A percentile compares a stretch with the other conserved stretches of the same genome.
Evolutionary conservation across 176 grass and related monocot species (phyloP).

Genomic region (Aechmea fasciata): DNA sequence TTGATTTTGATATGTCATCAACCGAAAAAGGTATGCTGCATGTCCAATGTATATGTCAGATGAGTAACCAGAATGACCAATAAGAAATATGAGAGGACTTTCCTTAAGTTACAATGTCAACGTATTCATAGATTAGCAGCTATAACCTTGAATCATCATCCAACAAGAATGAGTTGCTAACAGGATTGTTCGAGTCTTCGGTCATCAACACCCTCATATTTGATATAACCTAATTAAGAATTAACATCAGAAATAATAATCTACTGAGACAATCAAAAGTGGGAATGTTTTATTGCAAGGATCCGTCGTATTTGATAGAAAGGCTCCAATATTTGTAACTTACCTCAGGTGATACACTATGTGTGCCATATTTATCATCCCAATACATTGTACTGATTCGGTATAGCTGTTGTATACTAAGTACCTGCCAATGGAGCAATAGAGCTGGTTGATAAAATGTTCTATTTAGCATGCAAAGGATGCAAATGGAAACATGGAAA

Average conservation of each 20-base stretch:
- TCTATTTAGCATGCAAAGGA: background rate
- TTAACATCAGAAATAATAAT: constrained; percentile 21
- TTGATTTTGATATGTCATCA: constrained; percentile 50
- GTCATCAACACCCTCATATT: constrained; percentile 97
- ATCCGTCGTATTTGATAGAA: constrained; percentile 2
- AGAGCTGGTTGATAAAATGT: background rate
- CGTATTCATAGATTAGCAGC: constrained; percentile 7
- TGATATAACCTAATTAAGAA: constrained; percentile 66
- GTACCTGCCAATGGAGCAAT: constrained; percentile 43
- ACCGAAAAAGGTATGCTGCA: constrained; percentile 50
- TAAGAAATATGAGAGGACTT: constrained; percentile 3
- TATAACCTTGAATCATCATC: constrained; percentile 95
- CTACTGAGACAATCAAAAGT: background rate
- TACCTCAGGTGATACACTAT: constrained; percentile 93
- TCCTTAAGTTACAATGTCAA: constrained; percentile 4
- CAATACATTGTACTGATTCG: constrained; percentile 99
- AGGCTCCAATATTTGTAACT: constrained; percentile 7
- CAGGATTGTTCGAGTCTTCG: constrained; percentile 94
- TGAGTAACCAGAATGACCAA: constrained; percentile 6
- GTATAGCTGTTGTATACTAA: constrained; percentile 97
- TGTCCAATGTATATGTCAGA: constrained; percentile 4
- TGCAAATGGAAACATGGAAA: background rate
- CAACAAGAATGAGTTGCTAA: constrained; percentile 93
- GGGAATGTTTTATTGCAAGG: background rate
- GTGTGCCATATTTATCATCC: constrained; percentile 98